These are phyloP conservation scores for Aspergillus sp. DNA, from an alignment of 2,329 filamentous ascomycete species.

Conservation along the genomic window DNA sequence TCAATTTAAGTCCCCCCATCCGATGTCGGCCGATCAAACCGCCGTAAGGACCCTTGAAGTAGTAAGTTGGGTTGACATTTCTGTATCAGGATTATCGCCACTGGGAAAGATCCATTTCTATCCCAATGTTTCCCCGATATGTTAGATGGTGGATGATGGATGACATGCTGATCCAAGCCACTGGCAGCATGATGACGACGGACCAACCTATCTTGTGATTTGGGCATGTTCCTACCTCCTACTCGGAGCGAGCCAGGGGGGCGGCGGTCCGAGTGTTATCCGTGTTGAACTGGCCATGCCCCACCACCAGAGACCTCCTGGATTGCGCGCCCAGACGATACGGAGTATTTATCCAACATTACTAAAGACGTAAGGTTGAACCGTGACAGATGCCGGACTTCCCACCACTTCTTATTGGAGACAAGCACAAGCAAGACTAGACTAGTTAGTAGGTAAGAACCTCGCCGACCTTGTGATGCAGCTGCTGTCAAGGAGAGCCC, in stretches of 20 bases:
- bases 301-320: constrained; percentile 12
- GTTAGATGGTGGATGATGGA: neutral
- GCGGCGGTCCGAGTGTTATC: constrained; percentile 17
- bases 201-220: constrained; percentile 11
- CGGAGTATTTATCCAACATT: constrained; percentile 5
- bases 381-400: neutral
- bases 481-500: neutral
- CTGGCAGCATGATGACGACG: constrained; percentile 16
- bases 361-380: neutral
- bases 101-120: neutral
- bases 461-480: neutral
- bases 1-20: neutral
- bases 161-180: constrained; percentile 10
- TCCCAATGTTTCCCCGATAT: neutral
- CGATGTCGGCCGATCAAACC: neutral
- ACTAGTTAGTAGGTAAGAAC: neutral
- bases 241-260: neutral
- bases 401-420: neutral
- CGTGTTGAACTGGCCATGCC: constrained; percentile 15
- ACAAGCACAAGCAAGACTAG: neutral
- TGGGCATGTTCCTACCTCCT: neutral
- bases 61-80: neutral
- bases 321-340: neutral
- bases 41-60: neutral
- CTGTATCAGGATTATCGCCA: neutral